These are phyloP conservation scores for Orbilia blumenaviensis DNA, from an alignment of 2,329 filamentous ascomycete species.

Conservation along the genomic window DNA sequence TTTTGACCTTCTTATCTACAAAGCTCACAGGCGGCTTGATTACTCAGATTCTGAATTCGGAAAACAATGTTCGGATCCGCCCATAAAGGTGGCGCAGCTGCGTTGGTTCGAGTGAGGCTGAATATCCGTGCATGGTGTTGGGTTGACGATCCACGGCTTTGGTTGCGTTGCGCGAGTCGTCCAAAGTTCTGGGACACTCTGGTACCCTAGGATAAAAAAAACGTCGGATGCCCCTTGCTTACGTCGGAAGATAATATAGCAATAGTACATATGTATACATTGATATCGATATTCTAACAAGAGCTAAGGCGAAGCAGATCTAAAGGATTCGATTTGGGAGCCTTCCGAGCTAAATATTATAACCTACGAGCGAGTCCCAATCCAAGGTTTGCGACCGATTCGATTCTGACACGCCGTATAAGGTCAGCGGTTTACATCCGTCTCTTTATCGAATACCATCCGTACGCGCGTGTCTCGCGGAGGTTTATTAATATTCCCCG, in stretches of 20 bases:
- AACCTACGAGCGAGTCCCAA: not conserved
- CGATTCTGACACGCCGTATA: too few relatives aligned
- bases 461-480: conserved; percentile 4
- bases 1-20: not conserved
- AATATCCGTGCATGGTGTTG: conserved; percentile 3
- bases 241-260: not conserved
- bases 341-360: conserved; percentile 4
- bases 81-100: not conserved
- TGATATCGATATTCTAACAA: not conserved
- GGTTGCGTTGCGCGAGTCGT: not conserved
- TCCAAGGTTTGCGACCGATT: not conserved
- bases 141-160: not conserved
- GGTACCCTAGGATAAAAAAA: too few relatives aligned
- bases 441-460: not conserved
- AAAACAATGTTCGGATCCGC: not conserved
- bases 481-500: not conserved
- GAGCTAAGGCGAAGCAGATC: not conserved
- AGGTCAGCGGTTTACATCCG: not conserved
- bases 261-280: not conserved
- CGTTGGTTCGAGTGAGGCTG: not conserved
- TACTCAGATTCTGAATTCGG: not conserved
- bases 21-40: not conserved
- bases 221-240: not conserved
- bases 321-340: not conserved
- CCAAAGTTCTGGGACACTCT: too few relatives aligned